These are phyloP conservation scores for Boletus subcaerulescens DNA, from an alignment of 768 basidiomycete genomes.

Conservation along the genomic window DNA sequence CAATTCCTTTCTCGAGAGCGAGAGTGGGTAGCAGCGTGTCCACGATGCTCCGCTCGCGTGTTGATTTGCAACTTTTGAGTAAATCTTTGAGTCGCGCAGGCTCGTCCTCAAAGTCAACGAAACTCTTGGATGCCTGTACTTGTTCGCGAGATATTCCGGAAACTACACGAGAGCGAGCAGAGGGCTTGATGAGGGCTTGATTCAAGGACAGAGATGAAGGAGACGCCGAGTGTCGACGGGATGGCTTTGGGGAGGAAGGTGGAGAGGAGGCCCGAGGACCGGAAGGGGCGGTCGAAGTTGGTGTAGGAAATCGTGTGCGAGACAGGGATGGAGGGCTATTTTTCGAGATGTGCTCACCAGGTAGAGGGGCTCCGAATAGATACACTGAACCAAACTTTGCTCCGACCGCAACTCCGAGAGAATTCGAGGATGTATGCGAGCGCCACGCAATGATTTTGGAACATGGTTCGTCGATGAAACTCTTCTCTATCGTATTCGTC, in stretches of 20 bases:
- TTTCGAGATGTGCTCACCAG: conserved; percentile 19
- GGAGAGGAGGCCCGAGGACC: conserved; percentile 12
- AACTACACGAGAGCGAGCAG: conserved; percentile 60
- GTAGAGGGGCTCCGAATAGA: conserved; percentile 25
- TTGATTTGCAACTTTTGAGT: conserved; percentile 48
- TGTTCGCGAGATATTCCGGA: conserved; percentile 69
- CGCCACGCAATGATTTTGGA: conserved; percentile 20
- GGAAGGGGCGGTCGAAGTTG: conserved; percentile 1
- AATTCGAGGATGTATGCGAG: background rate
- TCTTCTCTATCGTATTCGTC: conserved; percentile 19
- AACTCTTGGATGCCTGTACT: conserved; percentile 75
- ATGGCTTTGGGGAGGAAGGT: conserved; percentile 22
- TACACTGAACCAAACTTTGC: conserved; percentile 25
- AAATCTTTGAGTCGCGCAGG: conserved; percentile 72
- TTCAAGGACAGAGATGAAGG: conserved; percentile 37
- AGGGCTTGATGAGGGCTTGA: conserved; percentile 48
- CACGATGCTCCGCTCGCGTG: conserved; percentile 26
- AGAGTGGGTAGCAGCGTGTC: conserved; percentile 32
- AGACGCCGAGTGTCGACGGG: conserved; percentile 33
- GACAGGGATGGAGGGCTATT: conserved; percentile 5
- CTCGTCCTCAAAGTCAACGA: conserved; percentile 81
- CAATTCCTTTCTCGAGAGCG: conserved; percentile 29
- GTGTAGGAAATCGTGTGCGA: conserved; percentile 11
- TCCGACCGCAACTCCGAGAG: conserved; percentile 21
- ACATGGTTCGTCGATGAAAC: conserved; percentile 22